Conservation (phyloP, 2,329 filamentous ascomycete genomes). For the Stachybotrys echinatus region DNA sequence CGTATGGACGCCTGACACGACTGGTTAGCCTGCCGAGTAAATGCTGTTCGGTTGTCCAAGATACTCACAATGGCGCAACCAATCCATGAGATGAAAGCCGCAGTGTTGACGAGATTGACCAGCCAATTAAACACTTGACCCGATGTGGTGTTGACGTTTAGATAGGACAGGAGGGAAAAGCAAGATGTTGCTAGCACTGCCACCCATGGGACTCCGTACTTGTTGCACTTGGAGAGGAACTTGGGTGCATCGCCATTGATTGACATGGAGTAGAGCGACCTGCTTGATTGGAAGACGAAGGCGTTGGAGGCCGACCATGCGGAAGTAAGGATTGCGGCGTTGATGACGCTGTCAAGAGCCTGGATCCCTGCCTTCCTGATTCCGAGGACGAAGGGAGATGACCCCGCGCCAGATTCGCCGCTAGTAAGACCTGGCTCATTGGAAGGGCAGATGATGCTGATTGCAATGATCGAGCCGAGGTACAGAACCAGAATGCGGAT, state of each 20-base stretch:
- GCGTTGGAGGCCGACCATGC: slow-evolving; percentile 32
- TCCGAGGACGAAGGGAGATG: slow-evolving; percentile 48
- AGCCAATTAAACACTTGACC: slow-evolving; percentile 57
- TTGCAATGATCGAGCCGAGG: slow-evolving; percentile 61
- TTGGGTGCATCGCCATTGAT: slow-evolving; percentile 46
- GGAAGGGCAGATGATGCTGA: slow-evolving; percentile 44
- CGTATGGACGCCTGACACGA: slow-evolving; percentile 35
- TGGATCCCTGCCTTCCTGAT: slow-evolving; percentile 51
- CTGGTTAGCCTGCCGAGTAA: too few relatives aligned
- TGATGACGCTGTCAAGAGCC: slow-evolving; percentile 49
- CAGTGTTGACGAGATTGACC: slow-evolving; percentile 45
- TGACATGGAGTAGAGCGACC: slow-evolving; percentile 29
- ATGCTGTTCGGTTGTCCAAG: too few relatives aligned
- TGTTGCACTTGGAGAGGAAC: slow-evolving; percentile 39
- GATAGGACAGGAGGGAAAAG: slow-evolving; percentile 57
- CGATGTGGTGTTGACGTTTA: slow-evolving; percentile 49
- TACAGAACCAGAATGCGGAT: slow-evolving; percentile 68
- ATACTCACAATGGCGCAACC: slow-evolving; percentile 41
- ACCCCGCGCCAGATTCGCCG: slow-evolving; percentile 3
- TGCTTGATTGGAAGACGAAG: slow-evolving; percentile 27
- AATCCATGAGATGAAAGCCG: slow-evolving; percentile 49
- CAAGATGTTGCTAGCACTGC: slow-evolving; percentile 38
- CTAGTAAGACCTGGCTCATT: slow-evolving; percentile 4
- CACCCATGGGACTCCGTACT: slow-evolving; percentile 30
- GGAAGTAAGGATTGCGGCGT: slow-evolving; percentile 46